These are phyloP conservation scores for Chlorencoelia australis DNA, from an alignment of 2,329 filamentous ascomycete species.

Conservation along the genomic window DNA sequence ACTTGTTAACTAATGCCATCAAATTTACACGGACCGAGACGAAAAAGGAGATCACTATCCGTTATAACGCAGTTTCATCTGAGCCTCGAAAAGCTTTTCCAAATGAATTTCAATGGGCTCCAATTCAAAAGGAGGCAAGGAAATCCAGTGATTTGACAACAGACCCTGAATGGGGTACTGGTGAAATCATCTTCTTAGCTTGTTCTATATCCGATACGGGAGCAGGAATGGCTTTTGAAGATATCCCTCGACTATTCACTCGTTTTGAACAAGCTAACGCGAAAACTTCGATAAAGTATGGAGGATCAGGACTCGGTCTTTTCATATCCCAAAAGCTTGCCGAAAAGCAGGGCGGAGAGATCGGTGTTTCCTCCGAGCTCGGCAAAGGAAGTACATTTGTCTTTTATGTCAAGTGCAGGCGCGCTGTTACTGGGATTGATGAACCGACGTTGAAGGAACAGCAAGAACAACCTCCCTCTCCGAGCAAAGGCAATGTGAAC, in stretches of 20 bases:
- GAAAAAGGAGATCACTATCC: slow-evolving; percentile 43
- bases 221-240: slow-evolving; percentile 57
- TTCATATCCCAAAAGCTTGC: slow-evolving; percentile 72
- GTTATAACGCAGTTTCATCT: slow-evolving; percentile 13
- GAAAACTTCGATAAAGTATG: slow-evolving; percentile 65
- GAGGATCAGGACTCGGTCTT: slow-evolving; percentile 66
- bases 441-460: slow-evolving; percentile 29
- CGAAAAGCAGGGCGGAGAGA: slow-evolving; percentile 64
- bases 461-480: slow-evolving; percentile 33
- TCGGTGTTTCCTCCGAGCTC: slow-evolving; percentile 58
- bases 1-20: slow-evolving; percentile 71
- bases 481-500: slow-evolving; percentile 56
- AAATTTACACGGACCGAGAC: slow-evolving; percentile 66
- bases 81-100: slow-evolving; percentile 13
- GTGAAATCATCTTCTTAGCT: slow-evolving; percentile 52
- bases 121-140: slow-evolving; percentile 17
- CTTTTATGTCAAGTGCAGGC: slow-evolving; percentile 58
- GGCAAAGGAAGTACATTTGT: slow-evolving; percentile 64
- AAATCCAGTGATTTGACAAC: slow-evolving; percentile 12
- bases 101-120: slow-evolving; percentile 15
- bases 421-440: slow-evolving; percentile 2
- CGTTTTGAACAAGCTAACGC: slow-evolving; percentile 71
- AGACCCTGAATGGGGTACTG: slow-evolving; percentile 25
- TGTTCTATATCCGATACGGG: slow-evolving; percentile 72
- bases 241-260: slow-evolving; percentile 66